phyloP scores from a whole-genome alignment of 192 early-diverging fungal species.

The Chytriomyces sp. region DNA sequence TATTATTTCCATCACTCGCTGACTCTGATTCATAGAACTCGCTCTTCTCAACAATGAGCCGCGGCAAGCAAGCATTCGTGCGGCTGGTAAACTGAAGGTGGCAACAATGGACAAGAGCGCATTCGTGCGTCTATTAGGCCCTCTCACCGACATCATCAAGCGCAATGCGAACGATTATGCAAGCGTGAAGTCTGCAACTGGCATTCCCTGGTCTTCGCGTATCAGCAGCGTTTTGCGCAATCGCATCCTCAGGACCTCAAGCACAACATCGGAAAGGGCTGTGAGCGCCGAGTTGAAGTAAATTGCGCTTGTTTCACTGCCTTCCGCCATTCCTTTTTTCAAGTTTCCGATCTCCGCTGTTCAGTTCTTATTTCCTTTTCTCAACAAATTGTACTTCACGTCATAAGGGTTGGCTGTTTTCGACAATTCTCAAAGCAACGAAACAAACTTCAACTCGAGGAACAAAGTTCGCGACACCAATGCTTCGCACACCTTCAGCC shows the following conservation, averaged over 20 bases:
- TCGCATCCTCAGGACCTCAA: neutral
- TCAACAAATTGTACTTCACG: no score
- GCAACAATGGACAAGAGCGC: slow-evolving; percentile 94
- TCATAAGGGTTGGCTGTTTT: no score
- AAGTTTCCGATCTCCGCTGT: no score
- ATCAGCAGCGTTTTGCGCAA: neutral
- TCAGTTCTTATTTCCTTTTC: no score
- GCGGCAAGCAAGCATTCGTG: slow-evolving; percentile 84
- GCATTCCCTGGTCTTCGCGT: neutral
- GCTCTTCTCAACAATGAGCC: slow-evolving; percentile 94
- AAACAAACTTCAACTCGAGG: no score
- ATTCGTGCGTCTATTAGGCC: slow-evolving; percentile 92
- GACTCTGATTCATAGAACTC: slow-evolving; percentile 75
- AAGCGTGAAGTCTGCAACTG: slow-evolving; percentile 1
- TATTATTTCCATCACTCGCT: slow-evolving; percentile 5
- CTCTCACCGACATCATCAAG: slow-evolving; percentile 92
- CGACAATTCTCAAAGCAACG: no score
- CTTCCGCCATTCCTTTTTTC: no score
- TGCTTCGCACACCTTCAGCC: neutral
- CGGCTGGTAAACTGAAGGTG: slow-evolving; percentile 82
- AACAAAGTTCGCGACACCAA: no score
- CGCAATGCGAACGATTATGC: slow-evolving; percentile 91
- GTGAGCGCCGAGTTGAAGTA: no score
- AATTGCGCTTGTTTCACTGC: no score
- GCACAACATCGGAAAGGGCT: neutral